Conservation (phyloP, 2,329 filamentous ascomycete genomes). For the Corinectria fuckeliana region DNA sequence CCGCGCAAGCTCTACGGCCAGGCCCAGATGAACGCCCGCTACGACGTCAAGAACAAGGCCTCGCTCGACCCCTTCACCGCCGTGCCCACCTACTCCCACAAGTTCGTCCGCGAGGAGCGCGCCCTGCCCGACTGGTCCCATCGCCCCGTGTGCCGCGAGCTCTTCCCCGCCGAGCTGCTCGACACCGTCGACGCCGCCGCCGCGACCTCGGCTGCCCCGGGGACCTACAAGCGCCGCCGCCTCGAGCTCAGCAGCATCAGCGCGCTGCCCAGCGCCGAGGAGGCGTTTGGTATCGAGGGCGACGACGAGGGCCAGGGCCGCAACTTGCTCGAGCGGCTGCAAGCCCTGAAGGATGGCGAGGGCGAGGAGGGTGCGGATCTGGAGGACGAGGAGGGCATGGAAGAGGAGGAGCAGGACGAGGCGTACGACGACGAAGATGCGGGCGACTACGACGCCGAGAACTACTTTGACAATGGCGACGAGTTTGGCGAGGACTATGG, state of each 20-base stretch:
- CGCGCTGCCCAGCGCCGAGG: conserved; percentile 57
- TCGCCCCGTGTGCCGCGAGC: conserved; percentile 57
- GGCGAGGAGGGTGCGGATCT: conserved; percentile 55
- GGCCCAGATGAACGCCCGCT: conserved; percentile 64
- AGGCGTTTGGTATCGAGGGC: conserved; percentile 52
- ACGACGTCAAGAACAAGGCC: conserved; percentile 61
- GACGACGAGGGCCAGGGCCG: conserved; percentile 39
- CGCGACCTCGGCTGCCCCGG: conserved; percentile 41
- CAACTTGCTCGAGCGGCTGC: conserved; percentile 53
- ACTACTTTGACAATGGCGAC: conserved; percentile 65
- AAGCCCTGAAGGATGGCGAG: conserved; percentile 57
- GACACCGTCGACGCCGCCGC: conserved; percentile 57
- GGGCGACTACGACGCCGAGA: conserved; percentile 67
- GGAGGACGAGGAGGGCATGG: conserved; percentile 57
- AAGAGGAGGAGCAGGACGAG: conserved; percentile 56
- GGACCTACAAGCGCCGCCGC: conserved; percentile 49
- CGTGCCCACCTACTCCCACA: conserved; percentile 64
- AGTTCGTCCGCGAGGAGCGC: conserved; percentile 58
- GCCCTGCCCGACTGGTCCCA: conserved; percentile 60
- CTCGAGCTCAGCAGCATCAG: conserved; percentile 56
- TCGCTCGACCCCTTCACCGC: conserved; percentile 64
- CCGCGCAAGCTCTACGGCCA: conserved; percentile 58
- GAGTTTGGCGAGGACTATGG: conserved; percentile 60
- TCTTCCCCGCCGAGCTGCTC: conserved; percentile 64
- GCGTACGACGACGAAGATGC: conserved; percentile 64